Evolutionary conservation across 148 eudicot species (phyloP), one percentile per base, ranked within the genome.

Genomic region (Heliosperma pusillum): DNA sequence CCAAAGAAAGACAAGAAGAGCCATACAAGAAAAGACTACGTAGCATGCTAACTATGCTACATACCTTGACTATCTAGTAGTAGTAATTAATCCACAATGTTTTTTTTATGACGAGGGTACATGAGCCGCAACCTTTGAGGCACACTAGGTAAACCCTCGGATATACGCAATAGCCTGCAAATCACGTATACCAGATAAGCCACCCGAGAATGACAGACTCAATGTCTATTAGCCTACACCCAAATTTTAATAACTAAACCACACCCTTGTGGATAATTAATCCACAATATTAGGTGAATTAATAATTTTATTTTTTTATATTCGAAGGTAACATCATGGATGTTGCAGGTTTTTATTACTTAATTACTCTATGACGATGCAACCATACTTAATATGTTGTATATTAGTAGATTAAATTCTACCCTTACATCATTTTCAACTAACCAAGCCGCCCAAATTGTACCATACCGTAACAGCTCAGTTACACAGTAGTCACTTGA

Each of bases 1-100:
- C 58, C 20, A 72, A 42, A 72, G 69, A 66, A 26, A 65, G 76
- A 80, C 79, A 76, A 81, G 55, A 77, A 81, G 83, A 81, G 73
- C 70, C 58, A 69, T 71, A 76, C 79, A 76, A 80, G 68, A 57
- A 64, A 52, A 24, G 24, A 56, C 57, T n/a, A n/a, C n/a, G 78
- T 80, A 75, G 74, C 42, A 71, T 47, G 21, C n/a, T 61, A 10
- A 9, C 44, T n/a, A n/a, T n/a, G n/a, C n/a, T n/a, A n/a, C n/a
- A n/a, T n/a, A n/a, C n/a, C n/a, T 45, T 24, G 11, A 45, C n/a
- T 25, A 79, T 69, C 58, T 58, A 80, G 40, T 19, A 60, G 59
- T 47, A n/a, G n/a, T n/a, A n/a, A n/a, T n/a, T 17, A 82, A 58
- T 69, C 64, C 64, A 61, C n/a, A n/a, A 71, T 79, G 71, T n/a